Percentiles rank a stretch among this genome's conserved stretches.
phyloP scores from a whole-genome alignment of 305 asterid genomes.

The Fraxinus floribunda region DNA sequence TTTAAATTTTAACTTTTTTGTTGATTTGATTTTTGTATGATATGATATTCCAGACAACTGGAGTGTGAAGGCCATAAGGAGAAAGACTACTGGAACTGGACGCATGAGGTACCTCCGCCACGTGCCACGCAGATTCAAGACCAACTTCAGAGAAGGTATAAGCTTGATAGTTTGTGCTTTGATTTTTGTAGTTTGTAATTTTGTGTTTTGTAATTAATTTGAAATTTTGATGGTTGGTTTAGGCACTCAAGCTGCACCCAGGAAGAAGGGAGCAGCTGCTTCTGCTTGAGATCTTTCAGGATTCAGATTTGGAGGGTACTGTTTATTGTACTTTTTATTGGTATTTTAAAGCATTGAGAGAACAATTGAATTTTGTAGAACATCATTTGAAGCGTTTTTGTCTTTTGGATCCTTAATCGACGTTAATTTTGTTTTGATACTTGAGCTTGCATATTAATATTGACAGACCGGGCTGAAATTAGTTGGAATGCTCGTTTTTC shows the following conservation, averaged over 20 bases:
- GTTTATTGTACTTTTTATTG: constrained; percentile 26
- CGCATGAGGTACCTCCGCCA: constrained; percentile 94
- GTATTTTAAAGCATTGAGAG: constrained; percentile 25
- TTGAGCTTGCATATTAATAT: constrained; percentile 28
- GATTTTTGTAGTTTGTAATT: neutral
- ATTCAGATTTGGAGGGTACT: constrained; percentile 21
- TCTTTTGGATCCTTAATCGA: constrained; percentile 22
- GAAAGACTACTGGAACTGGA: constrained; percentile 96
- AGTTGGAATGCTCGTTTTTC: neutral
- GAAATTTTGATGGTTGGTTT: constrained; percentile 1
- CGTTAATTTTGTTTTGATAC: constrained; percentile 25
- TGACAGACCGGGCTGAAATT: constrained; percentile 12
- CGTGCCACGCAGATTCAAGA: constrained; percentile 88
- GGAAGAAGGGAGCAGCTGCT: constrained; percentile 72
- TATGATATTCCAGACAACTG: constrained; percentile 60
- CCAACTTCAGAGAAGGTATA: constrained; percentile 84
- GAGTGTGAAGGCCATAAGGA: constrained; percentile 90
- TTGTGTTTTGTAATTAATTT: neutral
- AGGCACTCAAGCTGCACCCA: constrained; percentile 90
- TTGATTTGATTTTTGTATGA: neutral
- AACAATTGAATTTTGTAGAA: constrained; percentile 28
- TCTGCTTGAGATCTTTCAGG: constrained; percentile 42
- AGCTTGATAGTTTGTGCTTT: constrained; percentile 21
- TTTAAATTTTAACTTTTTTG: neutral
- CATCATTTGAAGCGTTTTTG: constrained; percentile 21